Conservation (phyloP, 2,329 filamentous ascomycete species). For the Trichophyton schoenleinii region DNA sequence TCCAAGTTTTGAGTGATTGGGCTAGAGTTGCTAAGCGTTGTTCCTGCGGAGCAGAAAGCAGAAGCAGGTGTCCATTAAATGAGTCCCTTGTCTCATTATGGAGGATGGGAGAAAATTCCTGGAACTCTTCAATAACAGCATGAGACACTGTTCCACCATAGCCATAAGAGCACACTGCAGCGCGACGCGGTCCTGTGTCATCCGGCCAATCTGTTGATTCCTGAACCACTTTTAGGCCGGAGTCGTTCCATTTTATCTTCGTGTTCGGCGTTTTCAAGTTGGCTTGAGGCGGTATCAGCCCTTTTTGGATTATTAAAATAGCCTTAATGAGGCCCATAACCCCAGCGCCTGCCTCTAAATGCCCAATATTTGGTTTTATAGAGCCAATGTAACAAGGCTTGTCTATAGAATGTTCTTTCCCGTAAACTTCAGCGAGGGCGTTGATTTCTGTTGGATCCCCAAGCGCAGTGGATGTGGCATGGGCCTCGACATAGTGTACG, state of each 20-base stretch:
- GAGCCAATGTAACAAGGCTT: constrained; percentile 4
- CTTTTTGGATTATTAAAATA: constrained; percentile 19
- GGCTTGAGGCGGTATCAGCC: constrained; percentile 12
- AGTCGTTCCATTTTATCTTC: constrained; percentile 6
- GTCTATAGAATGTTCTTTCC: not conserved
- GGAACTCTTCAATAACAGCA: constrained; percentile 7
- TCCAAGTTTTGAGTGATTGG: not conserved
- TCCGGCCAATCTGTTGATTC: constrained; percentile 17
- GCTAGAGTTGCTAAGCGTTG: not conserved
- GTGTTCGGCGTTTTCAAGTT: not conserved
- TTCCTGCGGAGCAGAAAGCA: constrained; percentile 4
- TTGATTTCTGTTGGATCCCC: constrained; percentile 20
- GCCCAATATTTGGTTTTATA: constrained; percentile 27
- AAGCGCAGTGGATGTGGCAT: constrained; percentile 45
- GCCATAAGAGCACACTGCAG: constrained; percentile 17
- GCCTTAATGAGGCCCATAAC: constrained; percentile 23
- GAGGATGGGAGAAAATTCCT: not conserved
- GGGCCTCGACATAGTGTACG: constrained; percentile 69
- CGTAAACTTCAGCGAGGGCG: not conserved
- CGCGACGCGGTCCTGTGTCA: constrained; percentile 3
- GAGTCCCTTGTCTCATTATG: not conserved
- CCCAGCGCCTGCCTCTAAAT: constrained; percentile 17
- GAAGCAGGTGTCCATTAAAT: not conserved
- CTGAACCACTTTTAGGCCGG: constrained; percentile 10
- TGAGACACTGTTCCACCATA: constrained; percentile 11